Conservation (phyloP, 208 protist genomes). For the Acanthamoeba sp. region DNA sequence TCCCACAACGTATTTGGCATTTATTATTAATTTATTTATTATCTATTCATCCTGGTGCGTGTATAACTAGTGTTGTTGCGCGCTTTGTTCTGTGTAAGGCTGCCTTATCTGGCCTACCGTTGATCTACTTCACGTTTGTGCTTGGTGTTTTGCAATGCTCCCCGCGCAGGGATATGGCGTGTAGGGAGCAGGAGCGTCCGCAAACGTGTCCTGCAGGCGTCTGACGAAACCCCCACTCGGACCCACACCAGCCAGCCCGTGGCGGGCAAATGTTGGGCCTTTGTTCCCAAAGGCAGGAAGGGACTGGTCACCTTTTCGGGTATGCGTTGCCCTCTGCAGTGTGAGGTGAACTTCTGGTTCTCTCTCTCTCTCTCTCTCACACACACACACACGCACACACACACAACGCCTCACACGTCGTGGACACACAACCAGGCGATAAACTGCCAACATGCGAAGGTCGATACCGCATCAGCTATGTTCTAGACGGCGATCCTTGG, state of each 20-base stretch:
- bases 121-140: too few species aligned
- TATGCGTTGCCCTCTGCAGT: conserved; percentile 4
- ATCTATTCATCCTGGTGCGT: too few species aligned
- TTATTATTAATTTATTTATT: too few species aligned
- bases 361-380: background rate
- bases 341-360: background rate
- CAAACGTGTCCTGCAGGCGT: background rate
- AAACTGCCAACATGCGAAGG: conserved; percentile 28
- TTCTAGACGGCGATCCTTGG: conserved; percentile 69
- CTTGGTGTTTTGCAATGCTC: too few species aligned
- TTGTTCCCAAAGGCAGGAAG: conserved; percentile 70
- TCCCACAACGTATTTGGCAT: background rate
- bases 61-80: background rate
- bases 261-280: conserved; percentile 67
- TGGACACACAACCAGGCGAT: background rate
- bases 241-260: conserved; percentile 46
- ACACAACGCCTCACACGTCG: too few species aligned
- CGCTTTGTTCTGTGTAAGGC: too few species aligned
- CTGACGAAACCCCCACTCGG: conserved; percentile 15
- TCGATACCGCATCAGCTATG: conserved; percentile 48
- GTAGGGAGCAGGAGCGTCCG: background rate
- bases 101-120: too few species aligned
- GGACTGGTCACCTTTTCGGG: conserved; percentile 57
- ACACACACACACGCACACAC: background rate
- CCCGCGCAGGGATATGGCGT: conserved; percentile 9